Conservation (phyloP, 441 rosid species). For the Eruca vesicaria region DNA sequence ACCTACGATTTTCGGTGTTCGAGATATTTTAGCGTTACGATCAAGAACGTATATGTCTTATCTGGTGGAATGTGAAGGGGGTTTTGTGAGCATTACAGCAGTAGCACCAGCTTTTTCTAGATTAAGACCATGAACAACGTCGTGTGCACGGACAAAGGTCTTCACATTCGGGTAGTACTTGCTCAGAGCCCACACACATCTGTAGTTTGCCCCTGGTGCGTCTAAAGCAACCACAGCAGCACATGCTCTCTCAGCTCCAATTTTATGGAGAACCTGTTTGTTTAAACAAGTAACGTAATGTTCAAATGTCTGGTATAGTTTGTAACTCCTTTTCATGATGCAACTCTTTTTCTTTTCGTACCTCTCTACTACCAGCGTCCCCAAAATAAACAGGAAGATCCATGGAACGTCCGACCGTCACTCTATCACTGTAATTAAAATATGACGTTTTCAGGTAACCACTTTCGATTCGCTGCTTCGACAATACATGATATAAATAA, state of each 20-base stretch:
- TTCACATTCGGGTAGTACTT: constrained; percentile 97
- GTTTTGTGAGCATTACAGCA: constrained; percentile 61
- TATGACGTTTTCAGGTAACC: constrained; percentile 20
- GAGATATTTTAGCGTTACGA: background rate
- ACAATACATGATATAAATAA: background rate
- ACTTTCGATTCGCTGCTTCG: background rate
- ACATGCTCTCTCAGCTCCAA: constrained; percentile 96
- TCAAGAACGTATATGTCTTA: background rate
- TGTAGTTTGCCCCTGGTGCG: constrained; percentile 95
- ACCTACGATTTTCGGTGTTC: constrained; percentile 50
- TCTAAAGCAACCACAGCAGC: constrained; percentile 97
- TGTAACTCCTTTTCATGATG: background rate
- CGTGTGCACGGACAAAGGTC: constrained; percentile 97
- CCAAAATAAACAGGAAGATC: constrained; percentile 97
- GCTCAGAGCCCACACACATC: constrained; percentile 99
- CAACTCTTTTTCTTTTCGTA: constrained; percentile 25
- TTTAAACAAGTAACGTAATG: background rate
- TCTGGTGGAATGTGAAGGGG: background rate
- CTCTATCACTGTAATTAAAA: constrained; percentile 77
- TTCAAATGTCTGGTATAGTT: background rate
- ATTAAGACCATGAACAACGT: constrained; percentile 94
- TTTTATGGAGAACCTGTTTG: constrained; percentile 48
- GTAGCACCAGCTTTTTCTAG: constrained; percentile 98
- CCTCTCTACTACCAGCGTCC: constrained; percentile 98
- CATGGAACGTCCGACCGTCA: constrained; percentile 83